A percentile compares a stretch with the other conserved stretches of the same genome.
Conservation (phyloP, 2,329 filamentous ascomycete species). For the Neonectria punicea region DNA sequence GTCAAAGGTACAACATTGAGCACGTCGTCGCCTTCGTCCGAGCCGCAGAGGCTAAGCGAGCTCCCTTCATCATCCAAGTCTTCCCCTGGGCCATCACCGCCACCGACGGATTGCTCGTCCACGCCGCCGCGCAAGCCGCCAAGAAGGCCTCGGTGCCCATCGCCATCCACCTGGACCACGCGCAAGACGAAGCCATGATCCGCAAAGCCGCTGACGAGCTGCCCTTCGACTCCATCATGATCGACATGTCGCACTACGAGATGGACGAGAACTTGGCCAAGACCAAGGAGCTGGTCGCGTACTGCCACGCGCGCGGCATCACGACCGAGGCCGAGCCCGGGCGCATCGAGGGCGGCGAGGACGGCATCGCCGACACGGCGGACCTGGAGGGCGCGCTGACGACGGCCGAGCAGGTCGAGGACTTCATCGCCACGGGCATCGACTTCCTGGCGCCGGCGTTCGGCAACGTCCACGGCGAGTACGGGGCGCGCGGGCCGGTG, state of each 20-base stretch:
- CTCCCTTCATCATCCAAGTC: constrained; percentile 75
- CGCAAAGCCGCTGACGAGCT: constrained; percentile 62
- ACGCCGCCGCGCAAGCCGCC: constrained; percentile 64
- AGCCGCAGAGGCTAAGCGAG: constrained; percentile 73
- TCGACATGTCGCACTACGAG: constrained; percentile 80
- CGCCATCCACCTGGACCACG: constrained; percentile 74
- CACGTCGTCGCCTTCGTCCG: constrained; percentile 74
- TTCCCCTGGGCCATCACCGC: constrained; percentile 79
- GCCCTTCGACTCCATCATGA: constrained; percentile 78
- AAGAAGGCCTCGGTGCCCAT: constrained; percentile 66
- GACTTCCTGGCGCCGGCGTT: constrained; percentile 80
- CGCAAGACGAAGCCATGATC: constrained; percentile 67
- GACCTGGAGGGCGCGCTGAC: constrained; percentile 62
- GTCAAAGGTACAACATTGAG: constrained; percentile 72
- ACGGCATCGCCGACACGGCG: constrained; percentile 72
- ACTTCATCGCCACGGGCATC: constrained; percentile 77
- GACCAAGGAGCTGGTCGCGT: constrained; percentile 21
- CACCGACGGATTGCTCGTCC: constrained; percentile 59
- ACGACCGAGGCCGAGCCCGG: constrained; percentile 33
- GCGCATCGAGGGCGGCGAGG: constrained; percentile 63
- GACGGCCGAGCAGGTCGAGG: constrained; percentile 73
- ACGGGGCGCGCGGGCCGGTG: constrained; percentile 71
- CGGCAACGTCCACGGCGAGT: constrained; percentile 80
- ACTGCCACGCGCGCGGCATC: constrained; percentile 27
- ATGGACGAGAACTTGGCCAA: constrained; percentile 71